Base-by-base conservation (phyloP, 768 basidiomycete species). In the Suillus decipiens region DNA sequence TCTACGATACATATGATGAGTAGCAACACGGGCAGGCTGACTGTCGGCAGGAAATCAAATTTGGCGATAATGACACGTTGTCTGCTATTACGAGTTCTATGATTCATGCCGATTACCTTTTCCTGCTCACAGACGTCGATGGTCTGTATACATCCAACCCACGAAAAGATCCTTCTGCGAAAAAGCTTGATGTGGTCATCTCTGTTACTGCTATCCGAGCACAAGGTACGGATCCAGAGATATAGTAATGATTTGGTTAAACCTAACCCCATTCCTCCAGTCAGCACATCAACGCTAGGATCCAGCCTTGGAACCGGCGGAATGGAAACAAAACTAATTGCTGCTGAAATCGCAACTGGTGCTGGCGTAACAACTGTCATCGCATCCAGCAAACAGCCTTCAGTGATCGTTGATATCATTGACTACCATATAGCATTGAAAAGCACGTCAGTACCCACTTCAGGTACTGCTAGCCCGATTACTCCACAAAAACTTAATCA, bases 281-380 rank as follows among this genome's bases (percentile, higher is more conserved):
- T 99, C 9, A 96, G 93, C 75, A 97, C 94, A 0, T 86, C 87
- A 2, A 97, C 97, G 0, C 82, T 96, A 1, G 97, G 97, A 0
- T 96, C 94, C 1, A 93, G 86, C 67, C 83, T 99, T 12, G 97
- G 97, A 0, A 99, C 97, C 1, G 97, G 97, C 0, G 97, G 97
- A 4, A 99, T 99, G 97, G 95, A 97, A 76, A 99, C 97, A 3
- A 99, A 99, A 72, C 86, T 99, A 68, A 97, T 99, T 67, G 97
- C 97, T 1, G 96, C 97, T 0, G 97, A 99, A 71, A 94, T 99
- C 36, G 95, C 96, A 5, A 96, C 93, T 0, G 95, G 89, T 0
- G 96, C 96, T 0, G 97, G 97, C 8, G 95, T 96, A 37, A 88
- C 92, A 5, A 97, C 96, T 0, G 82, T 98, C 50, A 92, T 99